Evolutionary conservation across 2,329 filamentous ascomycete species (phyloP).

Genomic region (Davidsoniella australis): DNA sequence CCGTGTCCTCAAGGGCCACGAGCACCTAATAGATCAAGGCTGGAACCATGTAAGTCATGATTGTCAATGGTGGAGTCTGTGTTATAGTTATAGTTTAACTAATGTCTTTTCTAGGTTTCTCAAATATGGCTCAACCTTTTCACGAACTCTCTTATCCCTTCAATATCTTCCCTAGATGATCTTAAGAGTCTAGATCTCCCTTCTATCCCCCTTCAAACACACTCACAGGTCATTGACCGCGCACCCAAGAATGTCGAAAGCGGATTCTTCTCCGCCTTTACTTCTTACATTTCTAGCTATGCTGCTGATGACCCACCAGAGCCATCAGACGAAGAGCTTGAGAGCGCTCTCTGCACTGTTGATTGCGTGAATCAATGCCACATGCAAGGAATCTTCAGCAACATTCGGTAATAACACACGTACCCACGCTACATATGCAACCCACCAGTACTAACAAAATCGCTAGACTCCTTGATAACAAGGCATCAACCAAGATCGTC

Average conservation of each 20-base stretch:
- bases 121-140: constrained; percentile 93
- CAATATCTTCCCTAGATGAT: constrained; percentile 47
- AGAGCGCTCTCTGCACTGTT: constrained; percentile 85
- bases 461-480: constrained; percentile 40
- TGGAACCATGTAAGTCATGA: constrained; percentile 54
- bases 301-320: constrained; percentile 95
- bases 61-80: constrained; percentile 2
- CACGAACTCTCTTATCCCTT: constrained; percentile 78
- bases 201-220: constrained; percentile 74
- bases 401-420: constrained; percentile 48
- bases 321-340: constrained; percentile 89
- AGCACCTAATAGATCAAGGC: constrained; percentile 55
- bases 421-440: not conserved
- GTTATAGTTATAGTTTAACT: constrained; percentile 17
- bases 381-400: constrained; percentile 65
- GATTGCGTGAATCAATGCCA: constrained; percentile 87
- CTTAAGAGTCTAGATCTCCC: constrained; percentile 29
- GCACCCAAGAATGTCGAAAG: constrained; percentile 61
- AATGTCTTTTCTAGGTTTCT: constrained; percentile 45
- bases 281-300: constrained; percentile 96
- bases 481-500: constrained; percentile 35
- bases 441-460: not conserved
- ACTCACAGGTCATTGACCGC: constrained; percentile 83
- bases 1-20: constrained; percentile 73
- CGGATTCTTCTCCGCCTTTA: constrained; percentile 84